Conservation (phyloP, 441 rosid genomes). For the Gossypium davidsonii region DNA sequence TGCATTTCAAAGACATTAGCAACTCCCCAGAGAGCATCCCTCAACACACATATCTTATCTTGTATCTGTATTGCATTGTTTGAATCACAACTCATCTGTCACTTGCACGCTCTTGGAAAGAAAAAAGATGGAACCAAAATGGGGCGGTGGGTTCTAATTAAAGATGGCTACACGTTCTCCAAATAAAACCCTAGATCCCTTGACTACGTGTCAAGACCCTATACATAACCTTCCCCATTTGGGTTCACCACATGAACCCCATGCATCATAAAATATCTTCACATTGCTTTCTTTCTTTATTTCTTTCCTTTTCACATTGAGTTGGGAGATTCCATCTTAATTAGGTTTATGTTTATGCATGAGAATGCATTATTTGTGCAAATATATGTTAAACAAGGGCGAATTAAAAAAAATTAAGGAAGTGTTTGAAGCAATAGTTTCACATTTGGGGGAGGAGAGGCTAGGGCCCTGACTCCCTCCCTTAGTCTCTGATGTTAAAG, state of each 20-base stretch:
- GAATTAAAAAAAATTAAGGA: no score
- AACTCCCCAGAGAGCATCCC: conserved; percentile 4
- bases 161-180: background rate
- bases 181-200: background rate
- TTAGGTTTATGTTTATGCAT: background rate
- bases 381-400: no score
- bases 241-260: background rate
- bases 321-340: background rate
- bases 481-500: no score
- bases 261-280: conserved; percentile 5
- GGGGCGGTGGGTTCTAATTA: conserved; percentile 20
- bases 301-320: background rate
- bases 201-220: conserved; percentile 20
- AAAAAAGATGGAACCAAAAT: background rate
- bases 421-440: no score
- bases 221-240: background rate
- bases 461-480: no score
- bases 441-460: no score
- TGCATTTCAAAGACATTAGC: no score
- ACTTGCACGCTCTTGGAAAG: background rate
- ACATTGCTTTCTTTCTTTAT: background rate
- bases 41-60: conserved; percentile 28
- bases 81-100: background rate
- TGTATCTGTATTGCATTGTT: background rate
- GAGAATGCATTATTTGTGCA: background rate